Percentiles rank a stretch among this genome's conserved stretches.
Evolutionary conservation across 2,329 filamentous ascomycete genomes (phyloP).

Genomic region (Trichoderma lentiforme): DNA sequence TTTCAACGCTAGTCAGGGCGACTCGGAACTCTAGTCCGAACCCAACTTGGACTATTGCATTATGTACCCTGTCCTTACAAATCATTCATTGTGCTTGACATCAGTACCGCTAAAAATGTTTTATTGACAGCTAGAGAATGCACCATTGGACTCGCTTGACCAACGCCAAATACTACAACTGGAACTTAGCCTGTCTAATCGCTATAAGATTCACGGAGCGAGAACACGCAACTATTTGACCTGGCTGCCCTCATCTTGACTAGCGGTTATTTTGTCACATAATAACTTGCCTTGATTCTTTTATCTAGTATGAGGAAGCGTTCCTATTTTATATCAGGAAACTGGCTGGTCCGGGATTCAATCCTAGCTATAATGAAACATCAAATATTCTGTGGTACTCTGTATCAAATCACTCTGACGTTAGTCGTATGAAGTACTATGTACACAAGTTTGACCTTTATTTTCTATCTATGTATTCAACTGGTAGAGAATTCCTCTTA

Average conservation of each 20-base stretch:
- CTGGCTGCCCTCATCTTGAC: background rate
- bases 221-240: background rate
- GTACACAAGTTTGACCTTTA: background rate
- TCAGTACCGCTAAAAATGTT: too few relatives aligned
- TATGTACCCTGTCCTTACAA: too few relatives aligned
- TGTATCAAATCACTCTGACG: background rate
- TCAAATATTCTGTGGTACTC: background rate
- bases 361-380: background rate
- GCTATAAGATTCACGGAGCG: background rate
- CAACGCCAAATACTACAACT: background rate
- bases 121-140: too few relatives aligned
- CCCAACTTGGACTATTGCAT: too few relatives aligned
- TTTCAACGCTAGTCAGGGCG: background rate
- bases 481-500: fast-evolving
- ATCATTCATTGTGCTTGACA: too few relatives aligned
- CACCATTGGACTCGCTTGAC: background rate
- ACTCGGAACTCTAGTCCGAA: background rate
- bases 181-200: background rate
- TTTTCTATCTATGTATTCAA: background rate
- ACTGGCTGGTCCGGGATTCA: background rate
- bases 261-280: background rate
- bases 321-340: too few relatives aligned
- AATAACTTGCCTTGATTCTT: background rate
- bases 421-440: background rate
- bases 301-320: too few relatives aligned